Base-by-base conservation (phyloP, 805 yeast genomes). In the Candida takata region DNA sequence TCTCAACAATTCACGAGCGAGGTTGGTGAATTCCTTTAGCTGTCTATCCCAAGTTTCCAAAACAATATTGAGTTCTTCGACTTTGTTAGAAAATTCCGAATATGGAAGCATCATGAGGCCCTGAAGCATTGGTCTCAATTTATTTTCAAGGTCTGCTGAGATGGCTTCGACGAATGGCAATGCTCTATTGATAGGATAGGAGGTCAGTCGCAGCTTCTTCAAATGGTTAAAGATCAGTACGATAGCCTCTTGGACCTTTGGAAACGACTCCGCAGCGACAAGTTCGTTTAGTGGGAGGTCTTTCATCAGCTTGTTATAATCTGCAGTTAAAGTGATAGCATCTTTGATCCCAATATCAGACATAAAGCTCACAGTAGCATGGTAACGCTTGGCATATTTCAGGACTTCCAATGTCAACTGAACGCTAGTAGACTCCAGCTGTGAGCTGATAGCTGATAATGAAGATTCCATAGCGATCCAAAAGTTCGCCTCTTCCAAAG, bases 391-490 rank as follows among this genome's bases (percentile, higher is more conserved):
- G 3, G 87, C 86, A 12, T 69, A 61, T 40, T 74, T 72, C 37
- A 88, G 62, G 0, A 83, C 61, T 1, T 71, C 74, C 11, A 86
- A 57, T 0, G 92, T 75, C 8, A 71, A 54, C 15, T 57, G 60
- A 2, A 85, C 72, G 24, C 74, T 78, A 0, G 67, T 65, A 1
- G 73, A 62, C 4, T 65, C 55, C 2, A 84, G 56, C 51, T 86
- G 95, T 1, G 64, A 62, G 35, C 73, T 71, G 1, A 84, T 65
- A 2, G 76, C 61, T 3, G 47, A 38, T 29, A 88, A 61, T 0
- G 84, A 78, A 2, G 58, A 51, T 47, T 84, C 90, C 63, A 84
- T 65, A 0, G 85, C 72, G 8, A 64, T 60, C 97, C 97, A 88
- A 45, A 83, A 87, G 31, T 69, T 73, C 4, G 82, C 65, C 49